These are phyloP conservation scores for Candida andamanensis DNA, from an alignment of 805 yeast species.

Conservation along the genomic window DNA sequence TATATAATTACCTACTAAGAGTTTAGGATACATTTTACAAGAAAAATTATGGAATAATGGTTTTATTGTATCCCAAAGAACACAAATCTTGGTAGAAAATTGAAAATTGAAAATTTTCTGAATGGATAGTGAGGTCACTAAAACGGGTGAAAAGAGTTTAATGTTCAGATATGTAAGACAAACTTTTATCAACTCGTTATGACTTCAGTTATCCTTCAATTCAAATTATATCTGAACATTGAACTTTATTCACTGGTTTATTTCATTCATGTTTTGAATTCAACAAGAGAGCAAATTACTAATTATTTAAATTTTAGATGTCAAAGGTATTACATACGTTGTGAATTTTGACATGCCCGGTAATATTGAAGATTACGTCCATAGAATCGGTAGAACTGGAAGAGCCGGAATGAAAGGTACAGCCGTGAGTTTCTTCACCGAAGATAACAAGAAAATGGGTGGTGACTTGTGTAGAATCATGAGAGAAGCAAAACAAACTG, in stretches of 20 bases:
- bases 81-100: no score
- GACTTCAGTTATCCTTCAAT: no score
- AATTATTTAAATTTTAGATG: constrained; percentile 51
- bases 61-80: not conserved
- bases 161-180: no score
- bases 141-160: not conserved
- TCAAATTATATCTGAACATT: no score
- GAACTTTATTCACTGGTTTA: no score
- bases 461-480: constrained; percentile 84
- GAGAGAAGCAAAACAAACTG: constrained; percentile 90
- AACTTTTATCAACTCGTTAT: no score
- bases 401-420: constrained; percentile 97
- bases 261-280: no score
- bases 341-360: constrained; percentile 97
- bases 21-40: no score
- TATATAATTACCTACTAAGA: not conserved
- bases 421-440: constrained; percentile 91
- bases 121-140: not conserved
- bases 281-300: no score
- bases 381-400: constrained; percentile 99
- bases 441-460: constrained; percentile 81
- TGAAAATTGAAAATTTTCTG: no score
- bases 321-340: constrained; percentile 92
- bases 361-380: constrained; percentile 97
- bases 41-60: no score